Percentiles rank a stretch among this genome's conserved stretches.
phyloP scores from a whole-genome alignment of 2,329 filamentous ascomycete species.

The Bimuria novae-zelandiae region DNA sequence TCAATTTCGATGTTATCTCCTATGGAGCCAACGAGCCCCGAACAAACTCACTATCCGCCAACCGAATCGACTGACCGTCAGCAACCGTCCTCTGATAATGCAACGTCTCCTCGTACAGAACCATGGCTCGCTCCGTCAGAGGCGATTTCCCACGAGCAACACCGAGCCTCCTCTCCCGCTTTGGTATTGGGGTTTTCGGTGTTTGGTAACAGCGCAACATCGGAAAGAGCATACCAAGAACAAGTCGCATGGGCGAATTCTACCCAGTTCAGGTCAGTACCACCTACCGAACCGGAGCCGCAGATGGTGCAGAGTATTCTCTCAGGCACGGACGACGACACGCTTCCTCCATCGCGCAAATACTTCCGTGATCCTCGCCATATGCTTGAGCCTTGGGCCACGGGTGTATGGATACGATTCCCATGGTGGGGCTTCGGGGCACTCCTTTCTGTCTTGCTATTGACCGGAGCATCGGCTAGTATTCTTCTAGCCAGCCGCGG shows the following conservation, averaged over 20 bases:
- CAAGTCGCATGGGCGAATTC: slow-evolving; percentile 16
- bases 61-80: neutral
- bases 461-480: slow-evolving; percentile 25
- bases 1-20: slow-evolving; percentile 1
- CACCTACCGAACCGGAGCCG: neutral
- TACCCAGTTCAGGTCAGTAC: slow-evolving; percentile 6
- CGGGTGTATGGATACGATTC: slow-evolving; percentile 23
- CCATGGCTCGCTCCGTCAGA: slow-evolving; percentile 9
- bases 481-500: slow-evolving; percentile 25
- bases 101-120: neutral
- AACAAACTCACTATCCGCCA: slow-evolving; percentile 4
- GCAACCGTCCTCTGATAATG: neutral
- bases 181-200: slow-evolving; percentile 12
- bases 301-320: neutral
- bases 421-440: slow-evolving; percentile 26
- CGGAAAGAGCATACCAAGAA: slow-evolving; percentile 13
- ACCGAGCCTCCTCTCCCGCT: neutral
- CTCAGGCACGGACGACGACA: neutral
- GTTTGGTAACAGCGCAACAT: neutral
- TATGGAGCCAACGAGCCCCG: neutral
- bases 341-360: slow-evolving; percentile 3
- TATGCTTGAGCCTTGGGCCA: slow-evolving; percentile 24
- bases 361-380: slow-evolving; percentile 27
- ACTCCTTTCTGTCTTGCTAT: slow-evolving; percentile 14
- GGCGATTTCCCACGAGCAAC: neutral